Conservation (phyloP, 495 filamentous ascomycete species). For the Beverwykella pulmonaria region DNA sequence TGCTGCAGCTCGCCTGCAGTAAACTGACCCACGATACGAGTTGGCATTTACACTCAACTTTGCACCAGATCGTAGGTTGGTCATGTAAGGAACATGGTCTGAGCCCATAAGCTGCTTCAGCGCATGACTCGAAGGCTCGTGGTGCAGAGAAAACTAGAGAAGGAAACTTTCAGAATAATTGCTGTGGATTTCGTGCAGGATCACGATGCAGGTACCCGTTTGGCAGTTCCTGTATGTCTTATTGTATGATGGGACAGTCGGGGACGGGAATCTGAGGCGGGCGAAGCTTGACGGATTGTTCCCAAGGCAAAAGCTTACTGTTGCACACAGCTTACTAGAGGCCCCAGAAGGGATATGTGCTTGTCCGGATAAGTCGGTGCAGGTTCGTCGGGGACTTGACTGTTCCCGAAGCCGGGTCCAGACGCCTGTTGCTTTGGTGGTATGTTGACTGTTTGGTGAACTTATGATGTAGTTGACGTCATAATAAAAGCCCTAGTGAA, state of each 20-base stretch:
- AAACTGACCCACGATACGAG: too few species aligned
- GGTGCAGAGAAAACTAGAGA: background rate
- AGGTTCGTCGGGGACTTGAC: background rate
- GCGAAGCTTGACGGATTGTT: constrained; percentile 1
- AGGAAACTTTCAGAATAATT: background rate
- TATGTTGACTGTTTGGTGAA: background rate
- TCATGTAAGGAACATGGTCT: background rate
- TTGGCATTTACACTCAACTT: too few species aligned
- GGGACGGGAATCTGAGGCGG: background rate
- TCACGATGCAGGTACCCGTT: constrained; percentile 11
- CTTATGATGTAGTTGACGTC: background rate
- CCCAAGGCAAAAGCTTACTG: background rate
- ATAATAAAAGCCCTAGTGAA: background rate
- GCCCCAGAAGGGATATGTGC: too few species aligned
- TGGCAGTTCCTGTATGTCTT: background rate
- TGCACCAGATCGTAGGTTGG: background rate
- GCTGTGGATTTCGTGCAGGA: background rate
- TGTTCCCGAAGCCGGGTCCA: background rate
- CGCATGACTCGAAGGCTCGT: background rate
- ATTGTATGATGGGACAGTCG: background rate
- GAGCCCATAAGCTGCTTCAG: background rate
- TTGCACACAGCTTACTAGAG: too few species aligned
- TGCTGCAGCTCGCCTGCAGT: background rate
- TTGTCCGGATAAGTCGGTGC: background rate
- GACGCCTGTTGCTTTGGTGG: background rate